Conservation (phyloP, 1,139 yeast species). For the Candida labiduridarum region DNA sequence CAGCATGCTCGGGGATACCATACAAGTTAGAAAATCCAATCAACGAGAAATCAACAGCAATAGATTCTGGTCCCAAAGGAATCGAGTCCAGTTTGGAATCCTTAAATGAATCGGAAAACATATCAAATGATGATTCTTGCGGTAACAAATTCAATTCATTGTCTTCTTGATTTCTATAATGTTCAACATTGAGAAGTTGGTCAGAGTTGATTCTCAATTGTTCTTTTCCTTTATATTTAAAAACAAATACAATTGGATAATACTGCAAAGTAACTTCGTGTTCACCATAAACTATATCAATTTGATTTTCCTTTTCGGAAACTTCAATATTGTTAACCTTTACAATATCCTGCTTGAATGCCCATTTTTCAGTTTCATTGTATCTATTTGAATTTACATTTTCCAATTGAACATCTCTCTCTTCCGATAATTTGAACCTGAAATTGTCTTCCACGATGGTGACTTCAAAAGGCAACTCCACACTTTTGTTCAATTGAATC, state of each 20-base stretch:
- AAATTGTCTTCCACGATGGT: slow-evolving; percentile 52
- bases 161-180: slow-evolving; percentile 52
- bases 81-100: slow-evolving; percentile 62
- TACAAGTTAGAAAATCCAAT: slow-evolving; percentile 63
- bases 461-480: slow-evolving; percentile 57
- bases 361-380: slow-evolving; percentile 63
- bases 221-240: slow-evolving; percentile 44
- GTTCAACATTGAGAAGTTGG: slow-evolving; percentile 76
- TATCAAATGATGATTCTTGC: slow-evolving; percentile 59
- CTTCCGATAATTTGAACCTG: slow-evolving; percentile 50
- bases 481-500: slow-evolving; percentile 22
- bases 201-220: slow-evolving; percentile 69
- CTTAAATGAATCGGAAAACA: slow-evolving; percentile 61
- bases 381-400: slow-evolving; percentile 49
- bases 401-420: slow-evolving; percentile 27
- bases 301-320: background rate
- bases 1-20: slow-evolving; percentile 97
- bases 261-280: slow-evolving; percentile 43
- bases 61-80: slow-evolving; percentile 89
- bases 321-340: slow-evolving; percentile 8
- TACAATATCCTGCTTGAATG: slow-evolving; percentile 32
- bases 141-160: slow-evolving; percentile 46
- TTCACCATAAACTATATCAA: slow-evolving; percentile 43
- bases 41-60: slow-evolving; percentile 77
- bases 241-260: slow-evolving; percentile 55